These are phyloP conservation scores for Cordia subcordata DNA, from an alignment of 257 asterid genomes.

Conservation along the genomic window DNA sequence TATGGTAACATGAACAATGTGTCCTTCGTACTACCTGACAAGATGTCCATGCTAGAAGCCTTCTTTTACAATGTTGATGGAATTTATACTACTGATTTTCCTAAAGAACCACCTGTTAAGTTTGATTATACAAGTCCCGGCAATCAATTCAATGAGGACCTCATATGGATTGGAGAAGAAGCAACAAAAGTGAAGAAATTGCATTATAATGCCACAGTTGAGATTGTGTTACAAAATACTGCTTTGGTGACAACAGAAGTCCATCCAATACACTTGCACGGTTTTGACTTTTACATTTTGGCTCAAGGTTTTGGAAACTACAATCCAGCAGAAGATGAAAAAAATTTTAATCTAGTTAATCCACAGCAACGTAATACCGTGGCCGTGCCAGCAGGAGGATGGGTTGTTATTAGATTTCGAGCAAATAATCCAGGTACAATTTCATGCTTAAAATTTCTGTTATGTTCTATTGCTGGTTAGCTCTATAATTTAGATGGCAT, in stretches of 20 bases:
- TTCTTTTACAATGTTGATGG: not conserved
- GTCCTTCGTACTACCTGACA: not conserved
- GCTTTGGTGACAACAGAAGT: conserved; percentile 14
- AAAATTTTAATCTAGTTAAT: conserved; percentile 16
- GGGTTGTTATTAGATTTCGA: conserved; percentile 11
- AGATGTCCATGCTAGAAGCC: not conserved
- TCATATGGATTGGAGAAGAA: not conserved
- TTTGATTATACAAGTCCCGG: not conserved
- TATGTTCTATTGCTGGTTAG: no score
- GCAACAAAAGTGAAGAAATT: conserved; percentile 11
- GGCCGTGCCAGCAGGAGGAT: conserved; percentile 27
- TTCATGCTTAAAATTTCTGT: no score
- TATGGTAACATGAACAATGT: not conserved
- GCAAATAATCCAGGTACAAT: conserved; percentile 15
- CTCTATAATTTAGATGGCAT: no score
- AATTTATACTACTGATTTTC: not conserved
- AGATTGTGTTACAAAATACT: conserved; percentile 19
- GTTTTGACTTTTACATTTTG: no score
- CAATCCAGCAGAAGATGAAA: conserved; percentile 16
- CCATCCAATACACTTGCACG: conserved; percentile 23
- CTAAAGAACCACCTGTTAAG: not conserved
- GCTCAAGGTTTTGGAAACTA: conserved; percentile 12
- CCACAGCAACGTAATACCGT: conserved; percentile 24
- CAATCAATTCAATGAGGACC: not conserved
- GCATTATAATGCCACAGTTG: conserved; percentile 18